Percentiles rank a stretch among this genome's conserved stretches.
Evolutionary conservation across 164 flowering plant genomes (phyloP).

Genomic region (Buxus sempervirens): DNA sequence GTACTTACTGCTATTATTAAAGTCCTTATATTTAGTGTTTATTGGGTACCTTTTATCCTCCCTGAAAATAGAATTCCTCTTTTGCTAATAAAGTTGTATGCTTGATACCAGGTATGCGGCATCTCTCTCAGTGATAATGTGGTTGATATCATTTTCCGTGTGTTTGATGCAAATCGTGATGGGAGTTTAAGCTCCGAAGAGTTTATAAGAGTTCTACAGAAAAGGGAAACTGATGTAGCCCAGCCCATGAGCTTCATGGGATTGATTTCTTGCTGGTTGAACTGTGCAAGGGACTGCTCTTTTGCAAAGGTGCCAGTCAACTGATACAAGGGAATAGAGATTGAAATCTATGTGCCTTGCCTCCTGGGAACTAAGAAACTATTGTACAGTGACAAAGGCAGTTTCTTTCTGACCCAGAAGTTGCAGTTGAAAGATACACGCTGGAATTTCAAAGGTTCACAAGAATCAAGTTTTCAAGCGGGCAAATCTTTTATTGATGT

Average conservation of each 20-base stretch:
- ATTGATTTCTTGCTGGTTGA: slow-evolving; percentile 50
- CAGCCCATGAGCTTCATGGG: slow-evolving; percentile 61
- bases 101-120: slow-evolving; percentile 66
- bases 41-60: background rate
- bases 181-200: slow-evolving; percentile 70
- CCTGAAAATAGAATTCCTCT: background rate
- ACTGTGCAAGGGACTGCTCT: slow-evolving; percentile 33
- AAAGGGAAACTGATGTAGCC: slow-evolving; percentile 52
- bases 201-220: slow-evolving; percentile 68
- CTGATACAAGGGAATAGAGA: background rate
- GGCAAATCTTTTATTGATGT: background rate
- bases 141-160: slow-evolving; percentile 68
- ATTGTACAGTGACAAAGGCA: background rate
- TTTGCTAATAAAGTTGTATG: slow-evolving; percentile 2
- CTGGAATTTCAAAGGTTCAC: background rate
- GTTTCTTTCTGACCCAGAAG: background rate
- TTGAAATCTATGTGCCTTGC: background rate
- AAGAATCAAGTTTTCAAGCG: background rate
- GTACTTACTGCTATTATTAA: slow-evolving; percentile 30
- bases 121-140: slow-evolving; percentile 53
- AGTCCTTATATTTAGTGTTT: background rate
- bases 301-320: slow-evolving; percentile 17
- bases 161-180: slow-evolving; percentile 76
- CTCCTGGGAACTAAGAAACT: background rate
- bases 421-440: background rate